Base-by-base conservation (phyloP, 495 filamentous ascomycete genomes). In the Penicillium robsamsonii region DNA sequence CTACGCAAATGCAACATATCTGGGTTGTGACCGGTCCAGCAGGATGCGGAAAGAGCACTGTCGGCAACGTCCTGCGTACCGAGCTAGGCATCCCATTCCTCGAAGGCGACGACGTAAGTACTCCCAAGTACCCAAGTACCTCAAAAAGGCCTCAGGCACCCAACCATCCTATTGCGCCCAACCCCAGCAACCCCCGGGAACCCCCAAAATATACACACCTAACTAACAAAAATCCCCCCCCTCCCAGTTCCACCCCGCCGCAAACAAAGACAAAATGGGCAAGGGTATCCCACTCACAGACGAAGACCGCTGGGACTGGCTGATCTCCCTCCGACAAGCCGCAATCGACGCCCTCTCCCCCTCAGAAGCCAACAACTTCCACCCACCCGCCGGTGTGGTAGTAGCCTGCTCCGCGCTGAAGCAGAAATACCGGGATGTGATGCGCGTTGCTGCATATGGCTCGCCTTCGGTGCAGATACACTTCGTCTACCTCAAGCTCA, bases 21-120 rank as follows among this genome's bases (percentile, higher is more conserved):
- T 96, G 90, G 87, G 84, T 97, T 59, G 90, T 99, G n/a, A 96
- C 94, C 0, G 95, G 95, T 7, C 95, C 95, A 15, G 92, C 95
- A 17, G 95, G 95, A 13, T 96, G 92, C 64, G 95, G 95, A 40
- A 99, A 99, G 76, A 95, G 87, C 63, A 96, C 94, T 12, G 87
- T 97, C 42, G 95, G 91, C 50, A 79, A 89, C 60, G 83, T 85
- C 67, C 73, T 99, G 37, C 85, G 90, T 52, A 76, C 82, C 12
- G 73, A 82, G 31, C 81, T 97, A 15, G 76, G 82, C 29, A 68
- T 94, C 33, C 89, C 89, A 4, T 99, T 91, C 70, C 82, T 99
- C 18, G 95, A 99, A 75, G 95, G 95, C 56, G 95, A 99, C 64
- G 89, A 95, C 75, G 95, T 99, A 81, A 61, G 90, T 80, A 46